These are phyloP conservation scores for Diaporthe velutina DNA, from an alignment of 2,329 filamentous ascomycete species.

Conservation along the genomic window DNA sequence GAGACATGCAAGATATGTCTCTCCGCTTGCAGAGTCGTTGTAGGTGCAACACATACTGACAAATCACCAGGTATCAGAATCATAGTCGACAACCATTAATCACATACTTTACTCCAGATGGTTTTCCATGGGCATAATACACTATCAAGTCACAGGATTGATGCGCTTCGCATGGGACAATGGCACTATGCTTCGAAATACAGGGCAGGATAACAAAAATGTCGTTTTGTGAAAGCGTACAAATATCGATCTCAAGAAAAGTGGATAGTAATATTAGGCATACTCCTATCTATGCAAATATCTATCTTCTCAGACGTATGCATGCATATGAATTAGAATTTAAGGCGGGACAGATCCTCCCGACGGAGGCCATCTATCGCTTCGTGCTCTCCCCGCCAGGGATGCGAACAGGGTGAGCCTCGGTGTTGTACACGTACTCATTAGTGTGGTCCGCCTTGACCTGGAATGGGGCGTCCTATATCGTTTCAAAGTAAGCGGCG, in stretches of 20 bases:
- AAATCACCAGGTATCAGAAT: neutral
- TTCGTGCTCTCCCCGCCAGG: constrained; percentile 37
- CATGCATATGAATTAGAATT: neutral
- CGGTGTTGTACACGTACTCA: constrained; percentile 64
- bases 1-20: too few relatives aligned
- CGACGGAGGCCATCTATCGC: neutral
- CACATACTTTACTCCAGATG: too few relatives aligned
- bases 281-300: neutral
- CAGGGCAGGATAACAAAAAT: neutral
- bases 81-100: neutral
- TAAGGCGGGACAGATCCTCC: neutral
- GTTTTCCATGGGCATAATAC: accelerated
- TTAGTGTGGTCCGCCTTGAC: constrained; percentile 60
- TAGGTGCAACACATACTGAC: neutral
- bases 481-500: neutral
- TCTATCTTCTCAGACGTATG: neutral
- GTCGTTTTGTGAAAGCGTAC: neutral
- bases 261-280: neutral
- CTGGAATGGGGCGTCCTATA: constrained; percentile 66
- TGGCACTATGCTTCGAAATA: too few relatives aligned
- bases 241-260: neutral
- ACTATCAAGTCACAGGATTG: neutral
- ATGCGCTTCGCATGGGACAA: neutral
- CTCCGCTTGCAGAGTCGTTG: neutral
- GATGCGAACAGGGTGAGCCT: constrained; percentile 58